Percentiles rank a stretch among this genome's conserved stretches.
These are phyloP conservation scores for Agroathelia rolfsii DNA, from an alignment of 1,284 basidiomycete genomes.

Conservation along the genomic window DNA sequence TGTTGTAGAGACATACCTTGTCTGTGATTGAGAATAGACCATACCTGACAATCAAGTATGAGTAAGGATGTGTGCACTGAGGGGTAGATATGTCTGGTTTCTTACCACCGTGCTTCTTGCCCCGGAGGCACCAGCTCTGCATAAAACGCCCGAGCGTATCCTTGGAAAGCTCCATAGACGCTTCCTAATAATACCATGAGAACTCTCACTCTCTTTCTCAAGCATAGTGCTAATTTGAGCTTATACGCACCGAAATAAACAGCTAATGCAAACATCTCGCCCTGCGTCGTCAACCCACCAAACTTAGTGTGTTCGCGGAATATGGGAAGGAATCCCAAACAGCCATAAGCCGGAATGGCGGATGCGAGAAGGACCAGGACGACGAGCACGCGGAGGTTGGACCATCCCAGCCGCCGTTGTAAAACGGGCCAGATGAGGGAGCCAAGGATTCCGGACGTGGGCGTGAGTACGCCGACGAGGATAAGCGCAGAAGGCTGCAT, in stretches of 20 bases:
- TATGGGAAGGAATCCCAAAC: conserved; percentile 62
- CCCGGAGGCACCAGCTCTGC: conserved; percentile 69
- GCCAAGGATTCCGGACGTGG: conserved; percentile 62
- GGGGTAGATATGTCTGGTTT: too few species aligned
- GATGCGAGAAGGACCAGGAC: conserved; percentile 58
- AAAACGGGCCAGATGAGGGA: conserved; percentile 63
- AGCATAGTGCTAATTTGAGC: conserved; percentile 5
- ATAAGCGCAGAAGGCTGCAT: conserved; percentile 66
- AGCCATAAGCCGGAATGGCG: conserved; percentile 73
- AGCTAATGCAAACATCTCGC: conserved; percentile 79
- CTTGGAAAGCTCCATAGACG: conserved; percentile 73
- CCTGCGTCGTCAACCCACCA: conserved; percentile 67
- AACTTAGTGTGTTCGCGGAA: conserved; percentile 37
- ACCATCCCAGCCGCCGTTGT: conserved; percentile 50
- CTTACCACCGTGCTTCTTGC: conserved; percentile 70
- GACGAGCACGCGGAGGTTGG: conserved; percentile 61
- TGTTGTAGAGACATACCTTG: conserved; percentile 39
- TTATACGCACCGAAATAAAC: conserved; percentile 60
- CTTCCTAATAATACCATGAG: conserved; percentile 30
- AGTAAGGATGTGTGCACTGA: not conserved
- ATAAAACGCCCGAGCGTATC: conserved; percentile 72
- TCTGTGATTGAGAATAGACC: conserved; percentile 84
- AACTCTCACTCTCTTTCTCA: too few species aligned
- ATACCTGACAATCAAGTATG: conserved; percentile 27
- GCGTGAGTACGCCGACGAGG: conserved; percentile 61